phyloP scores from a whole-genome alignment of 2,329 filamentous ascomycete genomes.

The Juglanconis oblonga region DNA sequence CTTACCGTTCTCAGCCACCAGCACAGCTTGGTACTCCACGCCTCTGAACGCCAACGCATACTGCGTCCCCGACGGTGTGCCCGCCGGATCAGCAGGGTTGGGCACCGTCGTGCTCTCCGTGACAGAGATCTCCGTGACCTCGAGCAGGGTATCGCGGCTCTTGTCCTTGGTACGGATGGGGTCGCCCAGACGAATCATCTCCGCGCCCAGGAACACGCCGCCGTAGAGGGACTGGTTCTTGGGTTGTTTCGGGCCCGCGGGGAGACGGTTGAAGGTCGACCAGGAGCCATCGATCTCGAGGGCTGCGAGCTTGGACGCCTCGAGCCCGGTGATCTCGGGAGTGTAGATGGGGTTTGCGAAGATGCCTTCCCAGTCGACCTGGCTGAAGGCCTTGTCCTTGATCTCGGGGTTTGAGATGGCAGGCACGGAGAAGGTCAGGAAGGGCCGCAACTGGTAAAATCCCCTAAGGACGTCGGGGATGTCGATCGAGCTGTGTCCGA shows the following conservation, averaged over 20 bases:
- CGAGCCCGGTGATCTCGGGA: slow-evolving; percentile 29
- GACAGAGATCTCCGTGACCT: slow-evolving; percentile 25
- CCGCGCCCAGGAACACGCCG: slow-evolving; percentile 34
- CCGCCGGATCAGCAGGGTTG: slow-evolving; percentile 19
- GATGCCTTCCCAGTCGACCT: slow-evolving; percentile 28
- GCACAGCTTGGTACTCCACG: slow-evolving; percentile 14
- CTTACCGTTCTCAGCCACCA: slow-evolving; percentile 10
- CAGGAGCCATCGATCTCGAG: slow-evolving; percentile 33
- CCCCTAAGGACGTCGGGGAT: slow-evolving; percentile 23
- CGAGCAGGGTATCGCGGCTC: slow-evolving; percentile 12
- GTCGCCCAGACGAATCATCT: slow-evolving; percentile 32
- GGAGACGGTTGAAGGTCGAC: slow-evolving; percentile 29
- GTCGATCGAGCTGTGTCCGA: slow-evolving; percentile 26
- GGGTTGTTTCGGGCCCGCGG: slow-evolving; percentile 18
- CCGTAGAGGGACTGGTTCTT: slow-evolving; percentile 23
- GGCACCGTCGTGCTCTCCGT: slow-evolving; percentile 12
- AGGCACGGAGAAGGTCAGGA: slow-evolving; percentile 36
- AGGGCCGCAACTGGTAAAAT: slow-evolving; percentile 31
- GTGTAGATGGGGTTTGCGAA: slow-evolving; percentile 19
- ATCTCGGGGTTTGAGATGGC: slow-evolving; percentile 23
- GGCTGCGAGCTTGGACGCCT: slow-evolving; percentile 36
- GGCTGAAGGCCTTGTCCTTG: slow-evolving; percentile 24
- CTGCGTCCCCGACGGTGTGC: background rate
- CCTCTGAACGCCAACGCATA: slow-evolving; percentile 13
- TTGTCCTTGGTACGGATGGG: slow-evolving; percentile 29